These are phyloP conservation scores for Didymella pomorum DNA, from an alignment of 2,329 filamentous ascomycete species.

Conservation along the genomic window DNA sequence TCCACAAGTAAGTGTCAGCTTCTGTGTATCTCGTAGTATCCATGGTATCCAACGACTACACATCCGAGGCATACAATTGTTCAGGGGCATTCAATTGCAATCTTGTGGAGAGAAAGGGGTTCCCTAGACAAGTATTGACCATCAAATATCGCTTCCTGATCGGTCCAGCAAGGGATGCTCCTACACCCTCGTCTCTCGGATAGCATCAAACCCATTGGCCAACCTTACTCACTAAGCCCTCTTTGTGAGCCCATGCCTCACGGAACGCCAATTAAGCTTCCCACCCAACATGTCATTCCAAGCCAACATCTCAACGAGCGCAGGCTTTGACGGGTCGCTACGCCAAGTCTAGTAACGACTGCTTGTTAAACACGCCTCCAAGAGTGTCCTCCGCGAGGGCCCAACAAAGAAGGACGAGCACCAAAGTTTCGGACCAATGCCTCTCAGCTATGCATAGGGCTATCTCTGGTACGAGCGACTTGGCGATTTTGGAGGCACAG, in stretches of 20 bases:
- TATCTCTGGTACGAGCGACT: not conserved
- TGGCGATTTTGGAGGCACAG: slow-evolving; percentile 3
- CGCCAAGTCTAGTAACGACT: not conserved
- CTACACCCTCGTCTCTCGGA: not conserved
- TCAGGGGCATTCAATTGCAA: not conserved
- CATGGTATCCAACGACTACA: not conserved
- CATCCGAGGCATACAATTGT: not conserved
- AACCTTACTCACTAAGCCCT: not conserved
- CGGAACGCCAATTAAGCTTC: slow-evolving; percentile 6
- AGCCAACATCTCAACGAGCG: not conserved
- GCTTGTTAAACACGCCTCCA: not conserved
- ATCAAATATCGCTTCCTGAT: slow-evolving; percentile 1
- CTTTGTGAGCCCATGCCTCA: not conserved
- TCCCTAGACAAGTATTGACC: not conserved
- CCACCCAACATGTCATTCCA: slow-evolving; percentile 10
- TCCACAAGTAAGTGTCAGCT: not conserved
- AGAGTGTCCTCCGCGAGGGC: not conserved
- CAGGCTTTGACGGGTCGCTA: slow-evolving; percentile 4
- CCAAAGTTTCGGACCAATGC: slow-evolving; percentile 4
- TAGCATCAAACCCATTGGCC: not conserved
- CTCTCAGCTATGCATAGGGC: not conserved
- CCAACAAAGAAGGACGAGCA: slow-evolving; percentile 17
- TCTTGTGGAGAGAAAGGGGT: slow-evolving; percentile 1
- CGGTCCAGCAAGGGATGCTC: slow-evolving; percentile 17
- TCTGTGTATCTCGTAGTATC: not conserved